Evolutionary conservation across 768 basidiomycete genomes (phyloP).

Genomic region (Macrolepiota dolichaula): DNA sequence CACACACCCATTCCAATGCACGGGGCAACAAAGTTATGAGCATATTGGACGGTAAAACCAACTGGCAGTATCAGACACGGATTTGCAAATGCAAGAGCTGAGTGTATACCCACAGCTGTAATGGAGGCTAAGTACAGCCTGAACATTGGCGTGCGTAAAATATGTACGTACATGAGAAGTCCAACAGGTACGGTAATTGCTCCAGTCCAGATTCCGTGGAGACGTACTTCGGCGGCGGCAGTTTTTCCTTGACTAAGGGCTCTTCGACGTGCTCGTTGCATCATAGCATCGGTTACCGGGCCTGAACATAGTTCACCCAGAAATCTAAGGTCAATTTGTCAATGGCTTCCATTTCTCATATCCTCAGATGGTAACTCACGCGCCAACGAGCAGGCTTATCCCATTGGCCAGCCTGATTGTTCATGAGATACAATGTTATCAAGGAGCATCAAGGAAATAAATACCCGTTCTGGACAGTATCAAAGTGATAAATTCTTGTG

Average conservation of each 20-base stretch:
- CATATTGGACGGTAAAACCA: constrained; percentile 31
- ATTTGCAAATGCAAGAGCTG: neutral
- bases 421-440: neutral
- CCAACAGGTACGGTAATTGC: constrained; percentile 32
- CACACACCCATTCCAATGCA: constrained; percentile 36
- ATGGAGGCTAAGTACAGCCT: neutral
- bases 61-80: constrained; percentile 17
- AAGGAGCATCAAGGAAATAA: neutral
- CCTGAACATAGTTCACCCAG: constrained; percentile 35
- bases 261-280: constrained; percentile 28
- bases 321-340: constrained; percentile 16
- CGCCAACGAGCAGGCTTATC: constrained; percentile 32
- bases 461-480: constrained; percentile 35
- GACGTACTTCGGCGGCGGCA: constrained; percentile 28
- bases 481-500: constrained; percentile 34
- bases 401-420: constrained; percentile 30
- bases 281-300: constrained; percentile 32
- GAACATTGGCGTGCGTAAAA: neutral
- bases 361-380: constrained; percentile 20
- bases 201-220: constrained; percentile 38
- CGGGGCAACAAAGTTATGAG: constrained; percentile 31
- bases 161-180: constrained; percentile 27
- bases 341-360: neutral
- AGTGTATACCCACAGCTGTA: neutral
- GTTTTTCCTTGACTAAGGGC: constrained; percentile 22